Conservation (phyloP, 345 rosid species). For the Hibiscus mutabilis region DNA sequence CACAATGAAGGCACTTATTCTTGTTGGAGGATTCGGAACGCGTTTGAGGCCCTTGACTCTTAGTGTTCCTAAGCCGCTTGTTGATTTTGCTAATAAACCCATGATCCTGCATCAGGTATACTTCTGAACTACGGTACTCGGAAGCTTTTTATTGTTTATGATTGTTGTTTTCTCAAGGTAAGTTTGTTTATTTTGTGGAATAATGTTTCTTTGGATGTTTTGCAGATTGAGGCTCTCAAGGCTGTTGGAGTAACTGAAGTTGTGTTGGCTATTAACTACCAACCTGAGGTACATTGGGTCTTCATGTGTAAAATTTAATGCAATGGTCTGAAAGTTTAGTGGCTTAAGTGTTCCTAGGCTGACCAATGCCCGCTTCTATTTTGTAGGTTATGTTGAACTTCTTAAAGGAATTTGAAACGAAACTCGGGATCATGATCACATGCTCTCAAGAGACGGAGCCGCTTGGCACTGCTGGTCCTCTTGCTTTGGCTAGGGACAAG, state of each 20-base stretch:
- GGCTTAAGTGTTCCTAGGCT: not conserved
- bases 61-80: constrained; percentile 95
- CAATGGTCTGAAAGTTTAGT: not conserved
- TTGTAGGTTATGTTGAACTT: constrained; percentile 86
- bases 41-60: constrained; percentile 97
- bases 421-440: constrained; percentile 82
- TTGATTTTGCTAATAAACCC: constrained; percentile 96
- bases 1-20: constrained; percentile 95
- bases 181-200: not conserved
- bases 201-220: constrained; percentile 3
- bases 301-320: not conserved
- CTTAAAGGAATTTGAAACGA: constrained; percentile 81
- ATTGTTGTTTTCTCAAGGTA: not conserved
- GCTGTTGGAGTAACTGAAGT: constrained; percentile 94
- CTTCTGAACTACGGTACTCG: not conserved
- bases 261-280: constrained; percentile 94
- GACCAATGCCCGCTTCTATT: constrained; percentile 1
- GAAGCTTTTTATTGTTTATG: not conserved
- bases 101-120: constrained; percentile 98
- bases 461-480: constrained; percentile 97
- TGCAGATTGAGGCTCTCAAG: constrained; percentile 94
- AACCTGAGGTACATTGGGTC: constrained; percentile 65
- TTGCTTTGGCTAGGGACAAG: constrained; percentile 94
- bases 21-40: constrained; percentile 98
- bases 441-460: constrained; percentile 99